A percentile compares a stretch with the other conserved stretches of the same genome.
Conservation (phyloP, 768 basidiomycete genomes). For the Rhodosporidiobolus sp. region DNA sequence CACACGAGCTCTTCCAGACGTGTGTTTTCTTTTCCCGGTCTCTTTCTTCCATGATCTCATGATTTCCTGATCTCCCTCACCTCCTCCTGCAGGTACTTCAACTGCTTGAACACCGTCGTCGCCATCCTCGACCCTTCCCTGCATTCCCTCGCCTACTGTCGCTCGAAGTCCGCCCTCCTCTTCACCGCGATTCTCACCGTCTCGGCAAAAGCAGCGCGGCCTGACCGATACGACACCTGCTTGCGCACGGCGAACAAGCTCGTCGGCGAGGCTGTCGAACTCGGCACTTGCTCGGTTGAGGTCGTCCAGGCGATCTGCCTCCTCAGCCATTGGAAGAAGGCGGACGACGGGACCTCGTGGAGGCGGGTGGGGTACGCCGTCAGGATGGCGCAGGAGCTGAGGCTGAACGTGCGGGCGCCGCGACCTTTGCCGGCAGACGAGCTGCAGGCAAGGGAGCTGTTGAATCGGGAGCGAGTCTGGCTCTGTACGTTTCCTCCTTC, state of each 20-base stretch:
- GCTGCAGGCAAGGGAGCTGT: neutral
- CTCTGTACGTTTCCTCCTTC: neutral
- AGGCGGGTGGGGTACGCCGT: constrained; percentile 2
- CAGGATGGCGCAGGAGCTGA: neutral
- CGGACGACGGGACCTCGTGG: neutral
- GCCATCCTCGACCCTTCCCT: neutral
- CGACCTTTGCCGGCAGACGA: neutral
- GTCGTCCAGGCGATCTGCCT: constrained; percentile 3
- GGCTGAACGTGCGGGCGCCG: neutral
- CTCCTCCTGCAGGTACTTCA: neutral
- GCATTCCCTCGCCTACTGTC: neutral
- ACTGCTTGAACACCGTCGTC: neutral
- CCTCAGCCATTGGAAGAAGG: neutral
- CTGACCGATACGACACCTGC: neutral
- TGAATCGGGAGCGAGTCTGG: neutral
- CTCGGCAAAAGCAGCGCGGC: neutral
- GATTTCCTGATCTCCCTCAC: no score
- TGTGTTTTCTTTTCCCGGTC: neutral
- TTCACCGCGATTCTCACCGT: neutral
- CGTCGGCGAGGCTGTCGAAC: neutral
- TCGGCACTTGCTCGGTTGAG: neutral
- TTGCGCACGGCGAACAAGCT: neutral
- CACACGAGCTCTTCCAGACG: neutral
- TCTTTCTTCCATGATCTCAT: neutral
- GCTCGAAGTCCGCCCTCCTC: neutral